Evolutionary conservation across 129 eudicot species (phyloP), one percentile per base, ranked within the genome.

Genomic region (sunflower (Helianthus annuus)): DNA sequence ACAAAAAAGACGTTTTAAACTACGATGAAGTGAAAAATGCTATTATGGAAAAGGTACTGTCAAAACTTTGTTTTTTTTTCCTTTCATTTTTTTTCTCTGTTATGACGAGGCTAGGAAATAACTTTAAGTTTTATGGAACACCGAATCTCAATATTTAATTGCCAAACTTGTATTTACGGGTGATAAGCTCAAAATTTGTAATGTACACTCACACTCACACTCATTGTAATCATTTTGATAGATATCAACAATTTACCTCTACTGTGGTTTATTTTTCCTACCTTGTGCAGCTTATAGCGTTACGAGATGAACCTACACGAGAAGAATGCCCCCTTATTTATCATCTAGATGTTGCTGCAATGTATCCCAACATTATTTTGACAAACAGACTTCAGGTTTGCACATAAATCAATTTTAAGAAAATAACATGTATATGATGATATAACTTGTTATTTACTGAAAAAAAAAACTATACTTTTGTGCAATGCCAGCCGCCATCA

Each of bases 321-420:
- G 97, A 91, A 82, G 99, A 95, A 80, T 70, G 81, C 71, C 99
- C 99, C 57, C 99, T 95, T 74, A 95, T 95, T 51, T 95, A 95
- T 82, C 99, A 95, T 86, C 80, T 95, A 29, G 99, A 95, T 85
- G 99, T 95, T 66, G 99, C 99, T 84, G 99, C 99, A 22, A 95
- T 95, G 99, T 95, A 95, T 80, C 99, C 99, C 19, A 95, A 95
- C 72, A 95, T 95, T 76, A 95, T 95, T 40, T 66, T 95, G 79
- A 95, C 99, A 32, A 95, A 95, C 90, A 86, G 99, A 78, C 99
- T 95, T 83, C 99, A 95, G 99, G 99, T 95, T 81, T 51, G 19
- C 79, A 60, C 34, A 57, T 68, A 36, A 10, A 58, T 46, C 17
- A 29, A 29, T 14, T 32, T 46, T 58, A 5, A 13, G 11, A 32